phyloP scores from a whole-genome alignment of 2,329 filamentous ascomycete genomes.

The Thyridium curvatum region DNA sequence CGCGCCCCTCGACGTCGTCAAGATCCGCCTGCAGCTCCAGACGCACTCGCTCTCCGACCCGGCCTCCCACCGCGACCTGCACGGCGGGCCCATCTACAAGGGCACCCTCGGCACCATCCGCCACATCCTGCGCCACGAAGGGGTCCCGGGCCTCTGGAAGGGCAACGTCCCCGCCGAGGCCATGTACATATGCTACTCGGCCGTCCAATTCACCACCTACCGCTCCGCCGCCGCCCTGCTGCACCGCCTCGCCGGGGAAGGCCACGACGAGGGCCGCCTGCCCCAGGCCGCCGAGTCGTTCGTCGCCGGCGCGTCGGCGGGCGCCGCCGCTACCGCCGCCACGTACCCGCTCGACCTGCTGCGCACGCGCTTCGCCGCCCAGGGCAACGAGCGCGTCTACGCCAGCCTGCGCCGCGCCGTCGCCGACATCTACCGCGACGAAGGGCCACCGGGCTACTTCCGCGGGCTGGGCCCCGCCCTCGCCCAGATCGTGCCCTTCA shows the following conservation, averaged over 20 bases:
- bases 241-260: slow-evolving; percentile 27
- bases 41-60: slow-evolving; percentile 77
- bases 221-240: slow-evolving; percentile 66
- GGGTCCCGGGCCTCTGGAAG: slow-evolving; percentile 87
- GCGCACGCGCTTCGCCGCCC: slow-evolving; percentile 92
- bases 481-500: slow-evolving; percentile 87
- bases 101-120: slow-evolving; percentile 71
- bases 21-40: slow-evolving; percentile 95
- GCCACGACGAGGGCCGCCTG: slow-evolving; percentile 33
- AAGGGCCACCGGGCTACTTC: slow-evolving; percentile 79
- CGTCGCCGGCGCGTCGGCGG: slow-evolving; percentile 74
- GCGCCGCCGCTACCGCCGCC: slow-evolving; percentile 70
- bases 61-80: slow-evolving; percentile 43
- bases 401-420: slow-evolving; percentile 62
- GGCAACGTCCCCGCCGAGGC: slow-evolving; percentile 94
- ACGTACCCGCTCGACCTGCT: slow-evolving; percentile 94
- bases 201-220: slow-evolving; percentile 86
- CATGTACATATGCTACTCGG: slow-evolving; percentile 87
- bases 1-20: slow-evolving; percentile 93
- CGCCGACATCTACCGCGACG: slow-evolving; percentile 64
- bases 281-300: slow-evolving; percentile 72
- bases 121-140: slow-evolving; percentile 74
- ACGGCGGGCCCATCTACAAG: slow-evolving; percentile 54
- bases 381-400: slow-evolving; percentile 76
- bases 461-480: slow-evolving; percentile 77